Percentiles rank a stretch among this genome's conserved stretches.
Evolutionary conservation across 1,284 basidiomycete genomes (phyloP).

Genomic region (Cryptococcus sp.): DNA sequence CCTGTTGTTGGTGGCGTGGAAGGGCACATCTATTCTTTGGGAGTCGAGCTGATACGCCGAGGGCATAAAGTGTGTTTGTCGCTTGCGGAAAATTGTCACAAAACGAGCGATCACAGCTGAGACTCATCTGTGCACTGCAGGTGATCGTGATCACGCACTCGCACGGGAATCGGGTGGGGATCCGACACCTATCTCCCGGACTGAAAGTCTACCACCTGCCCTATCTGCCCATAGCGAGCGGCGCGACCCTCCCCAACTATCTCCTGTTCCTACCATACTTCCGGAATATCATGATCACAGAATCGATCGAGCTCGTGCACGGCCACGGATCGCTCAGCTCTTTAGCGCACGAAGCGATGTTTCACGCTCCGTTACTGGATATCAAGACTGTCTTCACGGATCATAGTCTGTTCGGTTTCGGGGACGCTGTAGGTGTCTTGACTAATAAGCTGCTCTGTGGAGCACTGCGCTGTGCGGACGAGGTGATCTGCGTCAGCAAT

Average conservation of each 20-base stretch:
- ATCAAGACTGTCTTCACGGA: slow-evolving; percentile 85
- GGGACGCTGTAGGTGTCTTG: slow-evolving; percentile 91
- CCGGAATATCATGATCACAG: slow-evolving; percentile 82
- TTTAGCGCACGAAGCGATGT: slow-evolving; percentile 86
- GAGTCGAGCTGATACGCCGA: slow-evolving; percentile 74
- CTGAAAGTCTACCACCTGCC: slow-evolving; percentile 97
- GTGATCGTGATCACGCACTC: slow-evolving; percentile 95
- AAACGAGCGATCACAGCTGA: not conserved
- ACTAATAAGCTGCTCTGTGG: slow-evolving; percentile 93
- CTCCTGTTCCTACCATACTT: slow-evolving; percentile 89
- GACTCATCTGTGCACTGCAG: slow-evolving; percentile 52
- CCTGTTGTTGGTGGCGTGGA: slow-evolving; percentile 95
- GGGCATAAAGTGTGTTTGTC: slow-evolving; percentile 74
- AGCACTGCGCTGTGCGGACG: slow-evolving; percentile 85
- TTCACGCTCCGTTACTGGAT: slow-evolving; percentile 82
- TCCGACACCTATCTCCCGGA: slow-evolving; percentile 79
- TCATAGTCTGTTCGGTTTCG: slow-evolving; percentile 94
- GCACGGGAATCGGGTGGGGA: slow-evolving; percentile 80
- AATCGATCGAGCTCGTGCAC: slow-evolving; percentile 84
- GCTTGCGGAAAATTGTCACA: not conserved
- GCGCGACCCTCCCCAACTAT: slow-evolving; percentile 92
- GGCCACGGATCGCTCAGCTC: slow-evolving; percentile 88
- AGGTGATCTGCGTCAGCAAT: slow-evolving; percentile 95
- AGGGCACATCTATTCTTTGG: slow-evolving; percentile 91
- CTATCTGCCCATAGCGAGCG: slow-evolving; percentile 79